Evolutionary conservation across 345 rosid genomes (phyloP), one percentile per base, ranked within the genome.

Genomic region (Corchorus olitorius): DNA sequence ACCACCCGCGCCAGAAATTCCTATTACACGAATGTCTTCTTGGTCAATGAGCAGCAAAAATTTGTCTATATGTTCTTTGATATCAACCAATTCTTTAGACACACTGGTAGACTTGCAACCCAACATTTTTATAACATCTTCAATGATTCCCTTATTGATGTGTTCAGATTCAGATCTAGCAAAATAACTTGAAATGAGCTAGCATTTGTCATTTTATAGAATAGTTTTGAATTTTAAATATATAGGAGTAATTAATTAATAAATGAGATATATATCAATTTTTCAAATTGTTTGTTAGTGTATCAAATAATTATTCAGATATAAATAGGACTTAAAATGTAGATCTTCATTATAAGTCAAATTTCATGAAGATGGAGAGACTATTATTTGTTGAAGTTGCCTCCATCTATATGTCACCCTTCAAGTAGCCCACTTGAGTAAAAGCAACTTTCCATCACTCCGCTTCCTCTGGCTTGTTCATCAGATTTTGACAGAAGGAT

Each of bases 321-420:
- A 63, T 16, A 63, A 39, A 4, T 39, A 39, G 6, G 4, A 39
- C 3, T 39, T 39, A 4, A 39, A 39, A 4, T 39, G 43, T 39
- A 39, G 6, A 39, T 39, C 6, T 39, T 3, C 6, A 39, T 3
- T 0, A 39, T 3, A 35, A 16, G n/a, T 16, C 8, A 54, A 6
- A n/a, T 15, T 17, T 17, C 2, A 37, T 37, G 14, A 5, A 64
- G 7, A 64, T 3, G 19, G 43, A 19, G 20, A 56, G 8, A 56
- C 6, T 6, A 4, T 19, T 14, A 68, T 56, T 56, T 49, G 13
- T 68, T 37, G 0, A 20, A 46, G 8, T 0, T 19, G 2, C 52
- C 12, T 68, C 72, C 72, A 3, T 13, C 7, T 68, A 68, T 68
- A 48, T 68, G 72, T 41, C 72, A 68, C 3, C 72, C 7, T 7